These are phyloP conservation scores for Tuber borchii DNA, from an alignment of 495 filamentous ascomycete genomes.

Conservation along the genomic window DNA sequence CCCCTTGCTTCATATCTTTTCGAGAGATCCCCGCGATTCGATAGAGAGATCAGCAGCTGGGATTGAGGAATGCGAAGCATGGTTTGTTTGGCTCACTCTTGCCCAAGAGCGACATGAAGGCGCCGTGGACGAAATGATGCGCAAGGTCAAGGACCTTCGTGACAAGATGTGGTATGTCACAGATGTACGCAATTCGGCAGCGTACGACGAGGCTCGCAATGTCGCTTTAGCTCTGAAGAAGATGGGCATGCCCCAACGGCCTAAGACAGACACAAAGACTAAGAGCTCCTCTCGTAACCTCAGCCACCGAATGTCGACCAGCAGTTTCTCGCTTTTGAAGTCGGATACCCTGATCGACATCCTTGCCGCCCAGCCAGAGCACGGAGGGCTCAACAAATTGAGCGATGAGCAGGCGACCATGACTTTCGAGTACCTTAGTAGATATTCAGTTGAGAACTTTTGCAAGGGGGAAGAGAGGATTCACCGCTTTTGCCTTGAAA, in stretches of 20 bases:
- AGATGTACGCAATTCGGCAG: conserved; percentile 84
- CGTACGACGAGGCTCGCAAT: conserved; percentile 82
- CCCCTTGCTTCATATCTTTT: conserved; percentile 63
- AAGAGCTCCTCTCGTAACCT: conserved; percentile 48
- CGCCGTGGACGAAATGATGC: conserved; percentile 61
- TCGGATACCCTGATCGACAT: conserved; percentile 83
- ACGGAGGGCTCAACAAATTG: conserved; percentile 87
- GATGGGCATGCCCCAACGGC: conserved; percentile 66
- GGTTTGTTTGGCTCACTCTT: conserved; percentile 68
- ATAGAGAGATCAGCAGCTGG: conserved; percentile 59
- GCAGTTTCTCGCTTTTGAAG: conserved; percentile 69
- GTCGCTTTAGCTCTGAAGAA: conserved; percentile 80
- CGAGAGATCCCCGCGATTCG: conserved; percentile 60
- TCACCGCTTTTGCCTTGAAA: conserved; percentile 85
- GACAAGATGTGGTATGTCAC: conserved; percentile 99
- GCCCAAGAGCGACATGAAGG: conserved; percentile 64
- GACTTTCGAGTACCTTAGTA: conserved; percentile 74
- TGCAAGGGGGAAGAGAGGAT: conserved; percentile 94
- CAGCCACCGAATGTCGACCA: conserved; percentile 52
- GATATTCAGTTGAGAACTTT: conserved; percentile 81
- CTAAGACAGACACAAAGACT: conserved; percentile 48
- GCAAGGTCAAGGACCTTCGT: conserved; percentile 59
- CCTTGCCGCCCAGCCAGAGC: conserved; percentile 71
- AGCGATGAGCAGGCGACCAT: conserved; percentile 92
- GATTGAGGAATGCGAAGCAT: conserved; percentile 67